Evolutionary conservation across 495 filamentous ascomycete genomes (phyloP).

Genomic region (Trichoderma parareesei): DNA sequence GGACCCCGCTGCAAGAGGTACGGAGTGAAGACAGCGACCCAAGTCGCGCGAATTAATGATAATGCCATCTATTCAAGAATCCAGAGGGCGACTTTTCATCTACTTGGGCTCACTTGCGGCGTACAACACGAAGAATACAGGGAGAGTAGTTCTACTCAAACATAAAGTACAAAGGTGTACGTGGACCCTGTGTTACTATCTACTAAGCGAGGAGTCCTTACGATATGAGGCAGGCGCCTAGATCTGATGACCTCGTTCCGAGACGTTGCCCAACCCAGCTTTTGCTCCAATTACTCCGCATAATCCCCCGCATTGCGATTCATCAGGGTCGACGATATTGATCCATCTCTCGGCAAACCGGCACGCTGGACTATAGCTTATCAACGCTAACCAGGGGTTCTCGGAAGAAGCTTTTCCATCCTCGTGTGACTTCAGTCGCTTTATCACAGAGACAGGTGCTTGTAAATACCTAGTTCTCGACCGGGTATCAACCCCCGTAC

Average conservation of each 20-base stretch:
- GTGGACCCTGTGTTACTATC: too few species aligned
- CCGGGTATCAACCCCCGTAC: slow-evolving; percentile 1
- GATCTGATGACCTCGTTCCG: neutral
- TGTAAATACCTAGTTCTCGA: neutral
- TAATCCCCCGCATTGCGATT: neutral
- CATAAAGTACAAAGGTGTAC: too few species aligned
- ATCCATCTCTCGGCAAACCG: neutral
- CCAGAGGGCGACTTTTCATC: too few species aligned
- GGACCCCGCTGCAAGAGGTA: too few species aligned
- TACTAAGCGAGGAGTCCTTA: too few species aligned
- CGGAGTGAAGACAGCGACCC: too few species aligned
- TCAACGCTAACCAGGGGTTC: neutral
- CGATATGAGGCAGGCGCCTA: neutral
- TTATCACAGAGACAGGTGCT: neutral
- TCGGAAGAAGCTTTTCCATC: neutral
- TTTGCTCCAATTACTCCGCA: neutral
- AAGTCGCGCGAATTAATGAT: too few species aligned
- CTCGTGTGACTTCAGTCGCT: neutral
- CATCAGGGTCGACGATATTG: neutral
- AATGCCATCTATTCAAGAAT: too few species aligned
- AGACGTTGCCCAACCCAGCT: neutral
- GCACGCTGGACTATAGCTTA: neutral
- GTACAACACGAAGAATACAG: too few species aligned
- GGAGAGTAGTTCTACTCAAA: too few species aligned
- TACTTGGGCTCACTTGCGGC: too few species aligned